phyloP scores from a whole-genome alignment of 129 eudicot genomes.

The Kitagawia praeruptora region DNA sequence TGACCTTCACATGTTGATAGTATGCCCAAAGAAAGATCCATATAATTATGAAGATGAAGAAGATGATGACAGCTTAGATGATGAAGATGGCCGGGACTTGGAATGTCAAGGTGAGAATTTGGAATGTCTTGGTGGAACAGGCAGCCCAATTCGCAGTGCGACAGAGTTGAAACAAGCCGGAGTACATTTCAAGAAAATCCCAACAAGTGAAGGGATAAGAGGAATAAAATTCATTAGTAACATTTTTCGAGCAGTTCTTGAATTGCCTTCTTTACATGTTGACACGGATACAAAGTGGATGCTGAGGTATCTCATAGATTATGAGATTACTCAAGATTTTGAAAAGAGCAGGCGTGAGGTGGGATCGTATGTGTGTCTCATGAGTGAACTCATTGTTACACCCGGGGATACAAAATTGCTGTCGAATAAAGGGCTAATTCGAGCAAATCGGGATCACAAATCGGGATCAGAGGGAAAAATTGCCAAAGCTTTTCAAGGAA shows the following conservation, averaged over 20 bases:
- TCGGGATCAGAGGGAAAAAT: slow-evolving; percentile 1
- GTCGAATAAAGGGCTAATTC: neutral
- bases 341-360: neutral
- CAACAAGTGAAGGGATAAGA: slow-evolving; percentile 9
- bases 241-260: slow-evolving; percentile 3
- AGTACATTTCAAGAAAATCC: slow-evolving; percentile 8
- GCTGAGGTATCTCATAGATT: slow-evolving; percentile 4
- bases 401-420: slow-evolving; percentile 11
- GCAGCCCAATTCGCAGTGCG: slow-evolving; percentile 11
- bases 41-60: neutral
- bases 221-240: slow-evolving; percentile 10
- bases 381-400: slow-evolving; percentile 15
- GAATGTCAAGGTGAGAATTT: neutral
- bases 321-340: slow-evolving; percentile 12
- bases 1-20: slow-evolving; percentile 12
- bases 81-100: neutral
- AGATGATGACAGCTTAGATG: neutral
- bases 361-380: slow-evolving; percentile 5
- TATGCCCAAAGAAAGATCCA: slow-evolving; percentile 3
- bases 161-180: slow-evolving; percentile 16
- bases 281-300: slow-evolving; percentile 8
- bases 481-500: slow-evolving; percentile 2
- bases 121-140: slow-evolving; percentile 4
- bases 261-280: slow-evolving; percentile 1
- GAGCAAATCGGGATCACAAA: too few relatives aligned